Evolutionary conservation across 768 basidiomycete species (phyloP), one percentile per base, ranked within the genome.

Genomic region (Exidia glandulosa): DNA sequence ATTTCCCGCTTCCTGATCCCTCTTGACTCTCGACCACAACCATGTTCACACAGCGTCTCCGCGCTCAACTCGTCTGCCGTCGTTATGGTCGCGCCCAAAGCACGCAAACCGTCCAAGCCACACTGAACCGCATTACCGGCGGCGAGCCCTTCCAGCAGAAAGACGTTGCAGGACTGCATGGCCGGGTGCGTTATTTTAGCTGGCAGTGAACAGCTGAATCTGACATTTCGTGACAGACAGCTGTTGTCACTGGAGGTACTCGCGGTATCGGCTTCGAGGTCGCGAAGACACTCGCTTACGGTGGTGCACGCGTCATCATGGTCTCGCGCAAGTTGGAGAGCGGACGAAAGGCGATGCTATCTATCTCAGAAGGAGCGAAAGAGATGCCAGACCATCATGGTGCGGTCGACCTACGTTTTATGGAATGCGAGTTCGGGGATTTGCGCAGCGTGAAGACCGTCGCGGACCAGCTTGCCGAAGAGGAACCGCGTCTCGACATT

Each of bases 251-350:
- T 14, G 72, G 71, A 1, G 71, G 65, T 3, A 70, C 67, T 1
- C 61, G 56, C 3, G 71, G 69, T 32, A 70, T 72, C 14, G 69
- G 71, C 16, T 69, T 65, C 32, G 70, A 73, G 55, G 69, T 71
- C 32, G 69, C 69, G 32, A 62, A 64, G 10, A 62, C 66, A 16
- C 65, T 73, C 36, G 69, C 71, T 1, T 60, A 65, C 14, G 67
- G 69, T 3, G 62, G 63, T 2, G 71, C 71, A 2, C 68, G 69
- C 25, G 67, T 70, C 25, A 62, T 71, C 23, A 27, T 72, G 31
- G 58, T 72, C 10, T 65, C 67, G 1, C 63, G 66, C 29, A 64
- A 63, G 34, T 36, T 59, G 14, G 70, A 72, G 30, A 50, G 67
- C 47, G 70, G 63, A 2, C 64, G 68, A 27, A 62, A 64, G 16